Percentiles rank a stretch among this genome's conserved stretches.
phyloP scores from a whole-genome alignment of 2,329 filamentous ascomycete genomes.

The Ophiostoma angusticollis region DNA sequence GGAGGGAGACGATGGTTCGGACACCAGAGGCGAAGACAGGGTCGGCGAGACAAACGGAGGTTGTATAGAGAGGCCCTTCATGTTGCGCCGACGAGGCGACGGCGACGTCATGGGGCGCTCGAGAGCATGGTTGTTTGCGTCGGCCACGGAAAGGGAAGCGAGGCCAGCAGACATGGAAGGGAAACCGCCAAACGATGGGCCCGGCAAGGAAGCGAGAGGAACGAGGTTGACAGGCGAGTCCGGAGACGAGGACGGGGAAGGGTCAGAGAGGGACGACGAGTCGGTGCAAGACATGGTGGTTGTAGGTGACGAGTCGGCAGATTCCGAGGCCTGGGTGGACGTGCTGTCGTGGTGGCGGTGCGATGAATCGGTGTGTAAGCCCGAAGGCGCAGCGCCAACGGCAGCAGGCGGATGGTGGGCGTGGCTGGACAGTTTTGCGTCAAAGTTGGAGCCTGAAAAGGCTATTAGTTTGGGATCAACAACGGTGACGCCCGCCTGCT shows the following conservation, averaged over 20 bases:
- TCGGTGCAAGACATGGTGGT: constrained; percentile 89
- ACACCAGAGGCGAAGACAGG: constrained; percentile 34
- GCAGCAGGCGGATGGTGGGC: constrained; percentile 17
- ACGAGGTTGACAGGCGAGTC: constrained; percentile 72
- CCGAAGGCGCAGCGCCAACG: constrained; percentile 2
- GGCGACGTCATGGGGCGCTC: constrained; percentile 54
- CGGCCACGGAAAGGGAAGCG: constrained; percentile 29
- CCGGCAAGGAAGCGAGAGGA: constrained; percentile 55
- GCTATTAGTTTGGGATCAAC: constrained; percentile 40
- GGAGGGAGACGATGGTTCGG: constrained; percentile 58
- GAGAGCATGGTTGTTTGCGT: constrained; percentile 14
- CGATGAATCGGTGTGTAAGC: constrained; percentile 32
- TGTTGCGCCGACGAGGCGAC: constrained; percentile 63
- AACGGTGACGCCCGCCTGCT: constrained; percentile 39
- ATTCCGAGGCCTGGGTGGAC: constrained; percentile 68
- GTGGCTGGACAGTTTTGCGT: constrained; percentile 22
- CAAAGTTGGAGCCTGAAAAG: constrained; percentile 25
- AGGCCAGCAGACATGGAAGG: constrained; percentile 27
- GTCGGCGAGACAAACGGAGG: constrained; percentile 38
- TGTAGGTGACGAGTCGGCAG: constrained; percentile 87
- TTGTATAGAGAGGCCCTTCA: constrained; percentile 74
- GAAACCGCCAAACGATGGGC: constrained; percentile 41
- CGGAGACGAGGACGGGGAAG: constrained; percentile 82
- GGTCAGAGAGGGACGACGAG: constrained; percentile 78
- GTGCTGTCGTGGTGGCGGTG: constrained; percentile 66